Percentiles rank a stretch among this genome's conserved stretches.
phyloP scores from a whole-genome alignment of 129 eudicot genomes.

The Pseudognaphalium luteoalbum region DNA sequence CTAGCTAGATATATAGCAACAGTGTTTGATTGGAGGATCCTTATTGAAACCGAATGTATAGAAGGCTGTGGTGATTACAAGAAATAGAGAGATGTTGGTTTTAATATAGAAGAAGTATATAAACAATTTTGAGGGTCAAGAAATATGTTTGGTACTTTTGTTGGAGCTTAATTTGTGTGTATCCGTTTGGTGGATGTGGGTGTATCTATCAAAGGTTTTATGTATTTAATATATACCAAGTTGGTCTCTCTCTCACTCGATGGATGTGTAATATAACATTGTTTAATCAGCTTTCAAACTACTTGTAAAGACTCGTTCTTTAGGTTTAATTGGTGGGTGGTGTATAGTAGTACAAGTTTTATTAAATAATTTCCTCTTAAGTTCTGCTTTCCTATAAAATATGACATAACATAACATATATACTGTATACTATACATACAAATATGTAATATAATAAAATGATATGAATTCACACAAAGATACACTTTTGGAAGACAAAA shows the following conservation, averaged over 20 bases:
- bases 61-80: background rate
- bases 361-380: background rate
- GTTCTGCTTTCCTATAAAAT: too few species aligned
- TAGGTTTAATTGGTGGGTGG: background rate
- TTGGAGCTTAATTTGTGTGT: conserved; percentile 22
- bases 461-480: too few species aligned
- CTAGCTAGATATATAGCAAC: background rate
- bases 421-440: too few species aligned
- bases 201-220: conserved; percentile 37
- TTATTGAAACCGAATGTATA: conserved; percentile 5
- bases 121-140: conserved; percentile 8
- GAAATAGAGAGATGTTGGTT: conserved; percentile 4
- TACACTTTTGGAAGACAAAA: too few species aligned
- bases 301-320: background rate
- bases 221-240: conserved; percentile 16
- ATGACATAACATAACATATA: too few species aligned
- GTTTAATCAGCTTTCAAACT: background rate
- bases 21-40: background rate
- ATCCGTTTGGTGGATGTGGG: conserved; percentile 35
- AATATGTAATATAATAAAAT: too few species aligned
- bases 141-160: conserved; percentile 18
- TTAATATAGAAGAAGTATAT: background rate
- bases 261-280: background rate
- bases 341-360: background rate
- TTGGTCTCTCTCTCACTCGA: conserved; percentile 12